Base-by-base conservation (phyloP, 2,329 filamentous ascomycete species). In the Fusarium xyrophilum region DNA sequence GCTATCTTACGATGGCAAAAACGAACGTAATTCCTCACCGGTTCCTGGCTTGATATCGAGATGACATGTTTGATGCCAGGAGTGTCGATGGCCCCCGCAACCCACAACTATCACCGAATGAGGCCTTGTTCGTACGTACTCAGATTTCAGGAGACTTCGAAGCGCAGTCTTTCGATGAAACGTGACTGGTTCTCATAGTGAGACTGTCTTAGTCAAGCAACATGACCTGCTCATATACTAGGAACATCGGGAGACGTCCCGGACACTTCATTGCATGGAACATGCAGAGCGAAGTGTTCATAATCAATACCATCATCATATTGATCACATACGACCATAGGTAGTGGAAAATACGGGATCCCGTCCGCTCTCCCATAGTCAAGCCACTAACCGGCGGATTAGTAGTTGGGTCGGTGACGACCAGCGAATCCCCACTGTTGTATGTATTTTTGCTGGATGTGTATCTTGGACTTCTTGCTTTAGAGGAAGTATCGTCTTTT, bases 301-400 rank as follows among this genome's bases (percentile, higher is more conserved):
- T 65, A 60, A 28, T 5, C 14, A 32, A 28, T 21, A 60, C 33
- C 40, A 32, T 54, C 32, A 25, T 13, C 21, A 12, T 23, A 5
- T 23, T 33, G 10, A 38, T 19, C 15, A 69, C 66, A 69, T 69
- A 69, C 57, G 66, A 67, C 66, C 66, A 69, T 39, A 69, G 62
- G 66, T 66, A 69, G 53, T 65, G 65, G 66, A 66, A 54, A 69
- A 68, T 61, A 69, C 65, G 65, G 65, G 65, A 68, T 68, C 65
- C 60, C 65, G 65, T 68, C 65, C 52, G 64, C 65, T 68, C 59
- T 68, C 65, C 65, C 54, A 56, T 65, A 65, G 64, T 60, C 56
- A 68, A 68, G 46, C 64, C 65, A 58, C 53, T 67, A 58, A 67
- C 48, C 63, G 64, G 63, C 57, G 64, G 63, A 67, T 58, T 67